Conservation (phyloP, 2,329 filamentous ascomycete genomes). For the Fusarium sororula region DNA sequence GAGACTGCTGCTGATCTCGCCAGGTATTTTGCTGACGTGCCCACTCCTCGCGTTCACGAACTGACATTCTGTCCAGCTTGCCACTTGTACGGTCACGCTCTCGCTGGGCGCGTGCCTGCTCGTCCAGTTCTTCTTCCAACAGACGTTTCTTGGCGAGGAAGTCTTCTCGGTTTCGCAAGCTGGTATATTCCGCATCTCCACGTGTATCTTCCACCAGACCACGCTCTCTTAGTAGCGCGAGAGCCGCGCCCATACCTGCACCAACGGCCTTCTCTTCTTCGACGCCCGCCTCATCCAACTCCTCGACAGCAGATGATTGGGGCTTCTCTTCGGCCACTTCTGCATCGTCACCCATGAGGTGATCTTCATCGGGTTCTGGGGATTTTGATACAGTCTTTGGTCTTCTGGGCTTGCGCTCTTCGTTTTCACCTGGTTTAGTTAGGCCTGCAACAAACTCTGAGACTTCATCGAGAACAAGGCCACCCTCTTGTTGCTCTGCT, state of each 20-base stretch:
- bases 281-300: constrained; percentile 69
- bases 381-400: constrained; percentile 48
- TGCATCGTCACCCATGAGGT: constrained; percentile 54
- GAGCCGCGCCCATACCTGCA: constrained; percentile 80
- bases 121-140: constrained; percentile 79
- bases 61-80: constrained; percentile 86
- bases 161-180: constrained; percentile 75
- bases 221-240: constrained; percentile 85
- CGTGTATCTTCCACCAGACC: constrained; percentile 77
- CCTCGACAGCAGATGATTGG: constrained; percentile 43
- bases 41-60: constrained; percentile 90
- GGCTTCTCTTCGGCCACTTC: constrained; percentile 50
- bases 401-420: constrained; percentile 63
- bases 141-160: constrained; percentile 83
- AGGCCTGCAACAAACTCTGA: constrained; percentile 93
- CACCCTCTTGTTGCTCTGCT: constrained; percentile 54
- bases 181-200: constrained; percentile 70
- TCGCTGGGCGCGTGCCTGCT: constrained; percentile 80
- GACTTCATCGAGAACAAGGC: constrained; percentile 93
- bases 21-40: constrained; percentile 87
- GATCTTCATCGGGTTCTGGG: constrained; percentile 51
- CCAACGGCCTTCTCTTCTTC: constrained; percentile 86
- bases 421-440: constrained; percentile 70
- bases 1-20: constrained; percentile 85
- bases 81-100: constrained; percentile 88